A percentile compares a stretch with the other conserved stretches of the same genome.
phyloP scores from a whole-genome alignment of 768 basidiomycete genomes.

The Suillus discolor region DNA sequence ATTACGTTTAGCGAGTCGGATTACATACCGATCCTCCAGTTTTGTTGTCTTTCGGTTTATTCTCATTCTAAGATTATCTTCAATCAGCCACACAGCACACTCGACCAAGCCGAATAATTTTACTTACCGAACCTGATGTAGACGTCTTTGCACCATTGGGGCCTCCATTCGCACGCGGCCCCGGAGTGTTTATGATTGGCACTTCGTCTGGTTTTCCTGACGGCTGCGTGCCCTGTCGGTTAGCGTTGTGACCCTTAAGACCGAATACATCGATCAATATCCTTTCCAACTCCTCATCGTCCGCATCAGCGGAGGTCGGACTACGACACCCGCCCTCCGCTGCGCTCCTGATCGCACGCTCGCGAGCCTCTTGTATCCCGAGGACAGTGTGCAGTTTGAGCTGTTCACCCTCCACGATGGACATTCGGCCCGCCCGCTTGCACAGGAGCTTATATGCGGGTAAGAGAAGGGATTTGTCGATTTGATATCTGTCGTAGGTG shows the following conservation, averaged over 20 bases:
- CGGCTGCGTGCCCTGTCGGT: background rate
- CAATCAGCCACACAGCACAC: background rate
- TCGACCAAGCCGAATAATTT: too few species aligned
- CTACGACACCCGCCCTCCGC: constrained; percentile 28
- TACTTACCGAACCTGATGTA: background rate
- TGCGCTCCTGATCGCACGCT: constrained; percentile 42
- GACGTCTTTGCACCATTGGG: too few species aligned
- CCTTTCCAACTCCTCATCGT: constrained; percentile 26
- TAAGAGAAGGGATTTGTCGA: constrained; percentile 52
- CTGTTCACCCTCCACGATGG: constrained; percentile 52
- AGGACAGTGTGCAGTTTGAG: constrained; percentile 60
- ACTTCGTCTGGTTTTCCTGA: background rate
- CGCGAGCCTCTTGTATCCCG: constrained; percentile 55
- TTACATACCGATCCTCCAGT: background rate
- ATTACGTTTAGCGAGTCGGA: background rate
- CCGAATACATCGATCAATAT: constrained; percentile 39
- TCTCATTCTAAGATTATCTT: background rate
- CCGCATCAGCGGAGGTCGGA: constrained; percentile 30
- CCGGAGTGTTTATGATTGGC: background rate
- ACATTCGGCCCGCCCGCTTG: constrained; percentile 52
- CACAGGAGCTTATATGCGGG: constrained; percentile 57
- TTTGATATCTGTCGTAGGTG: constrained; percentile 53
- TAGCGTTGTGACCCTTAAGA: constrained; percentile 5
- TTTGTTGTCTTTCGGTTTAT: background rate
- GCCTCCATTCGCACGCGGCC: background rate